phyloP scores from a whole-genome alignment of 768 basidiomycete species.

The Rhodotorula taiwanensis region DNA sequence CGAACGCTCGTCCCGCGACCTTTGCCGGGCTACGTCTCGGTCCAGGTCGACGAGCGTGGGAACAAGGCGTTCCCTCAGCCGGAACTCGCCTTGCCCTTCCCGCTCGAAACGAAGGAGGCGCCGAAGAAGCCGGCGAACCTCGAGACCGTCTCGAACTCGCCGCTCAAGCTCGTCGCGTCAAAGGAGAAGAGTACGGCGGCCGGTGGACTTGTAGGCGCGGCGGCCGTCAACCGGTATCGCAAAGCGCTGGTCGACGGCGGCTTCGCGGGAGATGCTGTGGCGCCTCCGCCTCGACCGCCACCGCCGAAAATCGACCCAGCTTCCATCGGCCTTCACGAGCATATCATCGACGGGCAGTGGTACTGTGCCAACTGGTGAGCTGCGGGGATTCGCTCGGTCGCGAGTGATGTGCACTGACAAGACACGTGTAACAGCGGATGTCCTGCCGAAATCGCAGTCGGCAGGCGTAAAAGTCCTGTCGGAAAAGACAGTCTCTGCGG shows the following conservation, averaged over 20 bases:
- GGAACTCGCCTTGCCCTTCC: constrained; percentile 41
- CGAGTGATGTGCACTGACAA: constrained; percentile 46
- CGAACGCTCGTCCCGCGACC: constrained; percentile 73
- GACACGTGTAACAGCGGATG: constrained; percentile 51
- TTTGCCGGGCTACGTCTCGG: constrained; percentile 48
- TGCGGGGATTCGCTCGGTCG: too few species aligned
- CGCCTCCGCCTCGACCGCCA: neutral
- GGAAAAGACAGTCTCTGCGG: constrained; percentile 88
- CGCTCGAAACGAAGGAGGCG: constrained; percentile 31
- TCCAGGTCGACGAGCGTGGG: constrained; percentile 23
- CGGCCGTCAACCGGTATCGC: constrained; percentile 10
- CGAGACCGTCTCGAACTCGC: constrained; percentile 60
- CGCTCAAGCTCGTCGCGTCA: constrained; percentile 7
- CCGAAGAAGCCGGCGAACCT: constrained; percentile 29
- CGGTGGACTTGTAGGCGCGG: constrained; percentile 52
- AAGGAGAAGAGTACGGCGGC: constrained; percentile 22
- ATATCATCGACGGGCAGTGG: constrained; percentile 79
- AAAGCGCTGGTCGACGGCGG: neutral
- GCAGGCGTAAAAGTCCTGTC: constrained; percentile 77
- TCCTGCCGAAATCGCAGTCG: constrained; percentile 76
- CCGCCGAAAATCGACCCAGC: neutral
- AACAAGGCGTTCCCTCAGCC: constrained; percentile 36
- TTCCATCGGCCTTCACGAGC: constrained; percentile 41
- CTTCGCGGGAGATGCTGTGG: neutral
- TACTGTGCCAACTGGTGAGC: constrained; percentile 67